Conservation (phyloP, 1,284 basidiomycete species). For the Sporisorium graminicola region DNA sequence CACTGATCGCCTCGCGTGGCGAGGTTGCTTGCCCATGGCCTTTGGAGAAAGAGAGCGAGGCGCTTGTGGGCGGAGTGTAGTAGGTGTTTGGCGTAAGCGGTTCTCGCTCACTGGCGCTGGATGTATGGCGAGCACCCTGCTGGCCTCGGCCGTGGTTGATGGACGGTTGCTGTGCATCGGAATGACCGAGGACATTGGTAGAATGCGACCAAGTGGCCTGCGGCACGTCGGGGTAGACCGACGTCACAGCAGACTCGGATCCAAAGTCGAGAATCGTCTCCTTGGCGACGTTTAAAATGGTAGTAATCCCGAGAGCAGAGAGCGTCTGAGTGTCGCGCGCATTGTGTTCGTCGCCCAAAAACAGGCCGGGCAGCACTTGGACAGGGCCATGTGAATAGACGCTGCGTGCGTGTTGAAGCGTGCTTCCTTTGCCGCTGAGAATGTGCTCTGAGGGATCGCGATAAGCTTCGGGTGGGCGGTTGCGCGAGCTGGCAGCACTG, state of each 20-base stretch:
- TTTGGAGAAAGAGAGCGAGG: constrained; percentile 11
- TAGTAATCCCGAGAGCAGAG: constrained; percentile 80
- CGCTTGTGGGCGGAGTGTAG: constrained; percentile 44
- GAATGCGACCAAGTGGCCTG: constrained; percentile 19
- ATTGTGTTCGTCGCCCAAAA: constrained; percentile 94
- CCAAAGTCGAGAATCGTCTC: constrained; percentile 59
- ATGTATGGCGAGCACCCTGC: constrained; percentile 1
- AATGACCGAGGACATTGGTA: constrained; percentile 1
- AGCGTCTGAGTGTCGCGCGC: constrained; percentile 82
- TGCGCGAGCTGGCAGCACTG: constrained; percentile 35
- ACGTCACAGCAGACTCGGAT: background rate
- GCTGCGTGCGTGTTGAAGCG: constrained; percentile 61
- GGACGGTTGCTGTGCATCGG: background rate
- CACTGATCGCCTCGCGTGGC: constrained; percentile 33
- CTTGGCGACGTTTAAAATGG: constrained; percentile 94
- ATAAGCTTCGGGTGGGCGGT: constrained; percentile 53
- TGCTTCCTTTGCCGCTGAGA: constrained; percentile 62
- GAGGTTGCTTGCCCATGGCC: constrained; percentile 18
- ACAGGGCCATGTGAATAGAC: constrained; percentile 85
- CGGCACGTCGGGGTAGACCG: constrained; percentile 10
- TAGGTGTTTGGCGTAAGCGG: constrained; percentile 35
- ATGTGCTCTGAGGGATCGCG: constrained; percentile 65
- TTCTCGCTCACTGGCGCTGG: background rate
- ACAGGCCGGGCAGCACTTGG: constrained; percentile 88
- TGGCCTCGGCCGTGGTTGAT: background rate